These are phyloP conservation scores for Talaromyces thailandensis DNA, from an alignment of 495 filamentous ascomycete species.

Conservation along the genomic window DNA sequence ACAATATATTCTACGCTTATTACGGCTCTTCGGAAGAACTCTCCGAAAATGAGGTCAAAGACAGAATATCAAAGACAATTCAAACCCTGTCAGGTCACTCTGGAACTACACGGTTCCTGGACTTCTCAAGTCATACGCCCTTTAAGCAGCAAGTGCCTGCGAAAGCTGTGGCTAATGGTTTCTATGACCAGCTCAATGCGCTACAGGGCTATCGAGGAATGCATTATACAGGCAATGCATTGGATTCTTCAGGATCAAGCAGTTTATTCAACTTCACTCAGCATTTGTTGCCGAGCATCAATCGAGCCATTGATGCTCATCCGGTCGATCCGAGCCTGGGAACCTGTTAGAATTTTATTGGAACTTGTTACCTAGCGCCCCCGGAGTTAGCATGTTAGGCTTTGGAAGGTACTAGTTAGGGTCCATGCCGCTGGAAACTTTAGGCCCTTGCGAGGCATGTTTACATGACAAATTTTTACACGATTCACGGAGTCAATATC, in stretches of 20 bases:
- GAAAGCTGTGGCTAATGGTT: not conserved
- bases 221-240: conserved; percentile 12
- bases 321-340: not conserved
- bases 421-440: too few species aligned
- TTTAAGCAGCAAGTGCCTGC: not conserved
- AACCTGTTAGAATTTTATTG: not conserved
- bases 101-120: not conserved
- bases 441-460: too few species aligned
- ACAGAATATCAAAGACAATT: not conserved
- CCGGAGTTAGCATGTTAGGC: too few species aligned
- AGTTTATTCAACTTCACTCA: not conserved
- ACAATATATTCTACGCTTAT: not conserved
- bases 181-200: conserved; percentile 1
- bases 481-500: too few species aligned
- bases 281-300: not conserved
- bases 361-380: too few species aligned
- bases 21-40: not conserved
- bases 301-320: not conserved
- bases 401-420: too few species aligned
- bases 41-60: not conserved
- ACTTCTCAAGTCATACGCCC: not conserved
- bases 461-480: too few species aligned
- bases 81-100: not conserved
- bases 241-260: not conserved
- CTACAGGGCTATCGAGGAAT: conserved; percentile 2